phyloP scores from a whole-genome alignment of 1,284 basidiomycete species.

The Heterobasidion parviporum region DNA sequence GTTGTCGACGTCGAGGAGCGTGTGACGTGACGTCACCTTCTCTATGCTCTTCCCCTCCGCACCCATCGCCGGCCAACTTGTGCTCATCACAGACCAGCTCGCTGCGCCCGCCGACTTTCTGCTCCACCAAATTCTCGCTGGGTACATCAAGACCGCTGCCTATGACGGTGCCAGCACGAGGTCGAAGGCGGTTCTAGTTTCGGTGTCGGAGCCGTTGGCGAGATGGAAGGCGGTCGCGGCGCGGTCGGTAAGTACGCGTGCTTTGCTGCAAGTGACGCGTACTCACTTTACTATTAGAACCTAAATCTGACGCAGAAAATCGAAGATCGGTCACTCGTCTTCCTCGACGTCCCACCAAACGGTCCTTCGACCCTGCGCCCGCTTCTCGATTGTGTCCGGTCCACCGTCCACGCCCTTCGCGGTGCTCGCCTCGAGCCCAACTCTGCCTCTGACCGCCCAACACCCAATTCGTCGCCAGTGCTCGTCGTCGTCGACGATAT shows the following conservation, averaged over 20 bases:
- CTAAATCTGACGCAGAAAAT: slow-evolving; percentile 41
- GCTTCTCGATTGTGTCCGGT: slow-evolving; percentile 26
- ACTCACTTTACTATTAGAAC: slow-evolving; percentile 29
- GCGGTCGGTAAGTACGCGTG: slow-evolving; percentile 40
- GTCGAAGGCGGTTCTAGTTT: slow-evolving; percentile 39
- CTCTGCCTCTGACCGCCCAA: not conserved
- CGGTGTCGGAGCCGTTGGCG: slow-evolving; percentile 44
- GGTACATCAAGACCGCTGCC: slow-evolving; percentile 35
- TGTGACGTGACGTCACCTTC: no score
- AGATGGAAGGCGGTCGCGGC: slow-evolving; percentile 55
- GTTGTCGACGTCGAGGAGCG: no score
- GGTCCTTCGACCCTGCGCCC: slow-evolving; percentile 19
- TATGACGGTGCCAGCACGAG: slow-evolving; percentile 18
- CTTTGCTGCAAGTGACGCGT: no score
- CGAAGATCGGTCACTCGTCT: slow-evolving; percentile 34
- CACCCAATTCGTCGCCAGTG: slow-evolving; percentile 4
- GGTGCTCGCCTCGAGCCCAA: slow-evolving; percentile 1
- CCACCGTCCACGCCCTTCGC: slow-evolving; percentile 8
- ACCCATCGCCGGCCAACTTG: slow-evolving; percentile 25
- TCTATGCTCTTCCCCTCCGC: no score
- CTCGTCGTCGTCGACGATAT: slow-evolving; percentile 64
- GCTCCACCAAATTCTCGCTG: slow-evolving; percentile 40
- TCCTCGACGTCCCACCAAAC: slow-evolving; percentile 36
- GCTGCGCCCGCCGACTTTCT: slow-evolving; percentile 61
- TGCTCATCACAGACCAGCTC: slow-evolving; percentile 61